A percentile compares a stretch with the other conserved stretches of the same genome.
phyloP scores from a whole-genome alignment of 2,329 filamentous ascomycete genomes.

The Clarireedia monteithiana region DNA sequence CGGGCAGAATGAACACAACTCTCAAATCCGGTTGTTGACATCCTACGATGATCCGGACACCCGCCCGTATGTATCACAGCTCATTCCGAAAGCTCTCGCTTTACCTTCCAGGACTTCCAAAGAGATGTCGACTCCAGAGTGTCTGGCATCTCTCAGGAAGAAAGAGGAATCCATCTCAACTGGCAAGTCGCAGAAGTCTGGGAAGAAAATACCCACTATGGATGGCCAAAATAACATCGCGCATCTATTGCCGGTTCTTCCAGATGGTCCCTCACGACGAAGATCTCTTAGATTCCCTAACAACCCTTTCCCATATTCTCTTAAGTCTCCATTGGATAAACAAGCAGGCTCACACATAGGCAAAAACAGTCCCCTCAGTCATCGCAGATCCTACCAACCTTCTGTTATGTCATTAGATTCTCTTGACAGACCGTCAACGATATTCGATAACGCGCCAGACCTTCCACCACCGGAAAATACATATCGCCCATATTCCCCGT shows the following conservation, averaged over 20 bases:
- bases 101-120: constrained; percentile 18
- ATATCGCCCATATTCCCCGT: constrained; percentile 39
- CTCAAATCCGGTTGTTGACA: constrained; percentile 53
- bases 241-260: constrained; percentile 41
- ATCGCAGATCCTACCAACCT: constrained; percentile 41
- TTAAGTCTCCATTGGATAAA: constrained; percentile 15
- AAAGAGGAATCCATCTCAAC: constrained; percentile 32
- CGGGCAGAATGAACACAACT: constrained; percentile 36
- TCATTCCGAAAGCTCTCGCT: constrained; percentile 17
- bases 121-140: constrained; percentile 30
- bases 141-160: constrained; percentile 31
- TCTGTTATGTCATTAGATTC: constrained; percentile 38
- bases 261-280: constrained; percentile 41
- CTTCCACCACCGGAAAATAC: constrained; percentile 57
- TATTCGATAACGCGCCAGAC: constrained; percentile 49
- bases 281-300: constrained; percentile 25
- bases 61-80: constrained; percentile 46
- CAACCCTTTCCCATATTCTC: constrained; percentile 31
- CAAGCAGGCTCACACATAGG: constrained; percentile 23
- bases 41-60: constrained; percentile 49
- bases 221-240: constrained; percentile 28
- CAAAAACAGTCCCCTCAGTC: constrained; percentile 22
- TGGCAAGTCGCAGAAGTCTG: constrained; percentile 30
- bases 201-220: constrained; percentile 5
- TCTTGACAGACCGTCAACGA: constrained; percentile 31